Percentiles rank a stretch among this genome's conserved stretches.
phyloP scores from a whole-genome alignment of 192 early-diverging fungal genomes.

The Umbelopsis isabellina region DNA sequence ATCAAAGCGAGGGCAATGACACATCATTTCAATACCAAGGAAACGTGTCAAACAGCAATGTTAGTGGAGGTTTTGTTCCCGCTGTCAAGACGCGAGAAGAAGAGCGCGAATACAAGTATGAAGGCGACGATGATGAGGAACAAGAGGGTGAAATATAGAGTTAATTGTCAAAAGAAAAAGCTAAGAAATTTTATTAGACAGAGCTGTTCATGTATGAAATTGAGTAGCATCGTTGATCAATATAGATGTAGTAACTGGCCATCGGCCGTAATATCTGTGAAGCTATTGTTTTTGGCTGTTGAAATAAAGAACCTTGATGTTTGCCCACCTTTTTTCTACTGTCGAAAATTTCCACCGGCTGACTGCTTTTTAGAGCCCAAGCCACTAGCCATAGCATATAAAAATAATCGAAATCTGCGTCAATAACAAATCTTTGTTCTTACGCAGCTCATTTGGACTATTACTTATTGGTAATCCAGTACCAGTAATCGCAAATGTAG shows the following conservation, averaged over 20 bases:
- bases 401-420: background rate
- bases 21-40: background rate
- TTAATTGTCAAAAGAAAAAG: background rate
- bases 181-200: no score
- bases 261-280: no score
- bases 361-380: background rate
- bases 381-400: background rate
- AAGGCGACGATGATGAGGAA: constrained; percentile 12
- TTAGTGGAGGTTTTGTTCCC: background rate
- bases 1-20: background rate
- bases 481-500: constrained; percentile 13
- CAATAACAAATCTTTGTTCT: background rate
- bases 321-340: no score
- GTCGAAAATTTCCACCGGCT: no score
- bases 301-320: no score
- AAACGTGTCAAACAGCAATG: background rate
- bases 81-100: constrained; percentile 12
- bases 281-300: no score
- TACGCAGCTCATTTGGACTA: constrained; percentile 13
- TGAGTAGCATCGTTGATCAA: no score
- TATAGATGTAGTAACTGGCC: no score
- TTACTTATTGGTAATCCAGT: constrained; percentile 4
- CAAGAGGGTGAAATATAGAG: constrained; percentile 22
- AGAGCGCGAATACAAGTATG: constrained; percentile 11
- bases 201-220: no score